A percentile compares a stretch with the other conserved stretches of the same genome.
These are phyloP conservation scores for Telopea speciosissima DNA, from an alignment of 177 flowering plant genomes.

Conservation along the genomic window DNA sequence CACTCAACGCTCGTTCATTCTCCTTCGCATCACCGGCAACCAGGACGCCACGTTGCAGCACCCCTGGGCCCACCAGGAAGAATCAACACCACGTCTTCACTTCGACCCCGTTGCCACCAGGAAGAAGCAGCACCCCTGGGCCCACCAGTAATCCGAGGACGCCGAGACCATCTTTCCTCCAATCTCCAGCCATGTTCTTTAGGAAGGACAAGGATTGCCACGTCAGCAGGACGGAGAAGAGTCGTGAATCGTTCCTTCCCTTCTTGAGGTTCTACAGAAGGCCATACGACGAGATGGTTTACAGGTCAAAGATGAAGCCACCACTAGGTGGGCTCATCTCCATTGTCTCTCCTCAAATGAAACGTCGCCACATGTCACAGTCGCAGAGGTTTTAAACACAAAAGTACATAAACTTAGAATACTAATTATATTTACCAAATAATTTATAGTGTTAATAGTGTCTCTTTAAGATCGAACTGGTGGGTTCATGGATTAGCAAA, in stretches of 20 bases:
- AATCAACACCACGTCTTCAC: too few relatives aligned
- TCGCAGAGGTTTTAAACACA: slow-evolving; percentile 66
- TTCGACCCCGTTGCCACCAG: too few relatives aligned
- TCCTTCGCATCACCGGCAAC: slow-evolving; percentile 89
- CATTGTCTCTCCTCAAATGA: slow-evolving; percentile 58
- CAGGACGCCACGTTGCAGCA: slow-evolving; percentile 51
- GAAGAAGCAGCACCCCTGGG: slow-evolving; percentile 73
- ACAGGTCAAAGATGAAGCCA: slow-evolving; percentile 94
- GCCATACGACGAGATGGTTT: slow-evolving; percentile 94
- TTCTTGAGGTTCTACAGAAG: slow-evolving; percentile 65
- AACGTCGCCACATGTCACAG: slow-evolving; percentile 64
- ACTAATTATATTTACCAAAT: not conserved
- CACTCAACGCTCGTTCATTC: slow-evolving; percentile 79
- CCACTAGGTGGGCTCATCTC: slow-evolving; percentile 97
- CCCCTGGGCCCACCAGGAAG: slow-evolving; percentile 28
- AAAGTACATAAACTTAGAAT: slow-evolving; percentile 11
- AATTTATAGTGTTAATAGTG: not conserved
- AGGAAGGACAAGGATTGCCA: slow-evolving; percentile 50
- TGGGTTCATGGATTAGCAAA: too few relatives aligned
- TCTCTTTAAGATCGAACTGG: not conserved
- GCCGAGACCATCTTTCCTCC: slow-evolving; percentile 80
- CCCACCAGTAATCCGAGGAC: slow-evolving; percentile 55
- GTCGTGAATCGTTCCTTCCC: slow-evolving; percentile 57
- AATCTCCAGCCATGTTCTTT: slow-evolving; percentile 79
- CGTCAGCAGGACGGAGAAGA: slow-evolving; percentile 43